Evolutionary conservation across 805 yeast species (phyloP).

Genomic region (Ogataea sp.): DNA sequence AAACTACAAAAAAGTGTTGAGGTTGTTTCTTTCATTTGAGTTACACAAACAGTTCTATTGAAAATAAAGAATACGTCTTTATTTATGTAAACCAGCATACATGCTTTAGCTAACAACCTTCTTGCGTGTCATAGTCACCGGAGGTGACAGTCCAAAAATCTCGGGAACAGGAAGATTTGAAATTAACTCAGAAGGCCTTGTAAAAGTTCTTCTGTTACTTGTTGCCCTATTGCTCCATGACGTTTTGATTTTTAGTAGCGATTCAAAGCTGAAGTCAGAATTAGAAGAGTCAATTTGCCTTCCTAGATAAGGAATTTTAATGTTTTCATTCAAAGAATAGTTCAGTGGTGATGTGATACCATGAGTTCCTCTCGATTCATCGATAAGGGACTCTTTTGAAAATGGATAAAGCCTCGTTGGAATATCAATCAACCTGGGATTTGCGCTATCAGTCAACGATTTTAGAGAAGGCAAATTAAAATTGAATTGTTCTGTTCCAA

Average conservation of each 20-base stretch:
- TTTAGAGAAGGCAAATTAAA: background rate
- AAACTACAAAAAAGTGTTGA: no score
- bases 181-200: background rate
- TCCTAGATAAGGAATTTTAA: background rate
- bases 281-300: background rate
- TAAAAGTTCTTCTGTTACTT: background rate
- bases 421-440: no score
- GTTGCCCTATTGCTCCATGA: no score
- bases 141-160: background rate
- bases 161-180: background rate
- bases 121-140: no score
- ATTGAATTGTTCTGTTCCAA: no score
- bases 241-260: background rate
- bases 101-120: no score
- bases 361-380: background rate
- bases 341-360: background rate
- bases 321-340: no score
- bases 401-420: no score
- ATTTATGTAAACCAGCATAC: background rate
- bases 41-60: no score
- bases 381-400: background rate
- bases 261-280: background rate
- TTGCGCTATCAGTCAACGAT: background rate
- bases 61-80: background rate
- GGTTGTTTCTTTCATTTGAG: no score